Percentiles rank a stretch among this genome's conserved stretches.
phyloP scores from a whole-genome alignment of 2,329 filamentous ascomycete species.

The Coniochaeta sp. region DNA sequence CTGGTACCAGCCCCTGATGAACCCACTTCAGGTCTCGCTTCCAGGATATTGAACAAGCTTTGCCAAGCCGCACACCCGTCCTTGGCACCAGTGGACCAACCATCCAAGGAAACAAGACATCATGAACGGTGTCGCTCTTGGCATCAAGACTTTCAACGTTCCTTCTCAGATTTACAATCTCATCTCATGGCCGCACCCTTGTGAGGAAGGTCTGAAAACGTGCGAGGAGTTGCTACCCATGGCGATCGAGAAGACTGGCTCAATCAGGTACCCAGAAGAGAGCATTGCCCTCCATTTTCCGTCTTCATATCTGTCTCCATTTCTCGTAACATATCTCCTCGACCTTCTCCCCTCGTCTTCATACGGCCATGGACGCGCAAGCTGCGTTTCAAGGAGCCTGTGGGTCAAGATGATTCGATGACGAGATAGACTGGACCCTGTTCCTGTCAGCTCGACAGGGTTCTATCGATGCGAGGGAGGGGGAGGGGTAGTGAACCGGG shows the following conservation, averaged over 20 bases:
- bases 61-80: conserved; percentile 4
- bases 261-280: too few relatives aligned
- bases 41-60: conserved; percentile 5
- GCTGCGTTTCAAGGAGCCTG: not conserved
- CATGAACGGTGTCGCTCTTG: not conserved
- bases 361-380: not conserved
- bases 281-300: too few relatives aligned
- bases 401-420: not conserved
- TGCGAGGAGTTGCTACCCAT: too few relatives aligned
- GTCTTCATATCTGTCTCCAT: not conserved
- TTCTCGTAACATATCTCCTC: not conserved
- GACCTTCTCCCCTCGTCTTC: not conserved
- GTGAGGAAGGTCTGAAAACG: too few relatives aligned
- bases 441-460: not conserved
- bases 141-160: not conserved
- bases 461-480: not conserved
- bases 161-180: not conserved
- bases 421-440: not conserved
- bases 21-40: not conserved
- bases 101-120: not conserved
- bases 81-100: not conserved
- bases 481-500: not conserved
- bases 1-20: not conserved
- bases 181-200: too few relatives aligned
- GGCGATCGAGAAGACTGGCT: too few relatives aligned